Conservation (phyloP, 2,329 filamentous ascomycete genomes). For the Leptodontidium sp. region DNA sequence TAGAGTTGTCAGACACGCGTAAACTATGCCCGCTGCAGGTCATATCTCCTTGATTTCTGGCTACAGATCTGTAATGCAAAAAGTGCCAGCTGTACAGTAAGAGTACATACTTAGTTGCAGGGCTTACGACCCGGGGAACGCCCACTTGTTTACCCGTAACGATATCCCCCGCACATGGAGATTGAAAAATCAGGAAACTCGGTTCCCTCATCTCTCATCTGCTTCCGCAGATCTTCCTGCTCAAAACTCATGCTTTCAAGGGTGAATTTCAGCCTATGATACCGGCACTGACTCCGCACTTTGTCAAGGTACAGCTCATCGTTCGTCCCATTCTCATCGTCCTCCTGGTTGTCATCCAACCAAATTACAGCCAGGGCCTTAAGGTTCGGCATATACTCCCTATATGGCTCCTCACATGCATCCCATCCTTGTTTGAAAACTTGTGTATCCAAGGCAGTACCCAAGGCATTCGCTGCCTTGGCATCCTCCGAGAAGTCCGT, state of each 20-base stretch:
- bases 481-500: not conserved
- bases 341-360: not conserved
- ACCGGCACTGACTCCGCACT: conserved; percentile 16
- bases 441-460: conserved; percentile 3
- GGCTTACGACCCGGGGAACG: too few relatives aligned
- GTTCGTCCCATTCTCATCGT: conserved; percentile 15
- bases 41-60: too few relatives aligned
- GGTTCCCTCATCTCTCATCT: conserved; percentile 16
- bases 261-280: conserved; percentile 13
- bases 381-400: conserved; percentile 19
- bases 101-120: not conserved
- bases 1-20: too few relatives aligned
- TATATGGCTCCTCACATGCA: conserved; percentile 13
- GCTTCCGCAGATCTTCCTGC: conserved; percentile 16
- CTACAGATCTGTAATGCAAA: too few relatives aligned
- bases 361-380: conserved; percentile 14
- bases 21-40: too few relatives aligned
- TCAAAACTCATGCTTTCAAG: conserved; percentile 23
- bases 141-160: not conserved
- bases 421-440: conserved; percentile 14
- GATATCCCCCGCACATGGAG: conserved; percentile 4
- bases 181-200: conserved; percentile 17
- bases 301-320: conserved; percentile 8
- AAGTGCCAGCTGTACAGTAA: too few relatives aligned
- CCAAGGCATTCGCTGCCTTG: not conserved